Percentiles rank a stretch among this genome's conserved stretches.
phyloP scores from a whole-genome alignment of 2,329 filamentous ascomycete genomes.

The Daldinia sp. region DNA sequence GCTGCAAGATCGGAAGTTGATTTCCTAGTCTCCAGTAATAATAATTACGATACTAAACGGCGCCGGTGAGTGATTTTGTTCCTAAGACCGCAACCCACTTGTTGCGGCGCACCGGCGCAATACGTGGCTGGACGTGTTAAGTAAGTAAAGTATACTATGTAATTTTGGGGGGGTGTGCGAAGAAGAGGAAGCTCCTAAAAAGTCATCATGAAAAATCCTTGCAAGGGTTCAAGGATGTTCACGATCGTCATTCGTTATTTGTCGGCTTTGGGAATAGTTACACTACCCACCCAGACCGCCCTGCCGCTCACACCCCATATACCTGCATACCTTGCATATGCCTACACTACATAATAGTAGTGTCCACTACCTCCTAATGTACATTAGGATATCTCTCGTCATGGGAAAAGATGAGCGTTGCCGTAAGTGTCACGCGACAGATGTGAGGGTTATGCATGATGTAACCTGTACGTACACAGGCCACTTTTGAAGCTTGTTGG shows the following conservation, averaged over 20 bases:
- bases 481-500: conserved; percentile 2
- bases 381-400: conserved; percentile 15
- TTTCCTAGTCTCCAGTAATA: conserved; percentile 32
- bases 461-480: conserved; percentile 32
- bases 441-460: conserved; percentile 42
- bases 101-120: conserved; percentile 25
- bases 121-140: conserved; percentile 24
- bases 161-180: conserved; percentile 10
- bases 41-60: conserved; percentile 29
- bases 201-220: conserved; percentile 24
- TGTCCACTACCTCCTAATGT: neutral
- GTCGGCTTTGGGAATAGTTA: conserved; percentile 31
- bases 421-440: conserved; percentile 41
- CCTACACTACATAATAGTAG: conserved; percentile 1
- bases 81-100: conserved; percentile 35
- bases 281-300: conserved; percentile 27
- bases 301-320: conserved; percentile 10
- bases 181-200: conserved; percentile 26
- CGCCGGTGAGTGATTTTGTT: conserved; percentile 42
- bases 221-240: conserved; percentile 23
- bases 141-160: neutral
- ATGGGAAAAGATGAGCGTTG: conserved; percentile 35
- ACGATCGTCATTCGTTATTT: conserved; percentile 37
- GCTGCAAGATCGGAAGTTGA: conserved; percentile 13
- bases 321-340: neutral